A percentile compares a stretch with the other conserved stretches of the same genome.
These are phyloP conservation scores for Clavispora santaluciae DNA, from an alignment of 805 yeast species.

Conservation along the genomic window DNA sequence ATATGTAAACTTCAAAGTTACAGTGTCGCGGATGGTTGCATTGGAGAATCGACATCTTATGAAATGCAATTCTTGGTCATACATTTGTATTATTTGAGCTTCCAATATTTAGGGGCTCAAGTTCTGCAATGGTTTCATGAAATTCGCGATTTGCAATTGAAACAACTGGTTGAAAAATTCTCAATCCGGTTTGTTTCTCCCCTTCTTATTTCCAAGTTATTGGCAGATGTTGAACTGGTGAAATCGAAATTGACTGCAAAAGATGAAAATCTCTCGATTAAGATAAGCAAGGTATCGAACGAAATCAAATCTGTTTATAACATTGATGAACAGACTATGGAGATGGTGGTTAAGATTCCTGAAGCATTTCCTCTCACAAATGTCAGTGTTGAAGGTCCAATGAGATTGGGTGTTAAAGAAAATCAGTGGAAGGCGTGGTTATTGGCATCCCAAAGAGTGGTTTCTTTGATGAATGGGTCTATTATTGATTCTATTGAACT, in stretches of 20 bases:
- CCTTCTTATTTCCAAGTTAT: constrained; percentile 50
- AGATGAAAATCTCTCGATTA: constrained; percentile 51
- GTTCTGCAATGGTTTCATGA: constrained; percentile 67
- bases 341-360: constrained; percentile 72
- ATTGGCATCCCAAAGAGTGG: constrained; percentile 80
- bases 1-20: constrained; percentile 19
- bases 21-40: constrained; percentile 15
- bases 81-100: constrained; percentile 47
- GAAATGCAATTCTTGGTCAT: constrained; percentile 40
- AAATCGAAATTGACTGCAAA: constrained; percentile 26
- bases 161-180: constrained; percentile 56
- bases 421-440: constrained; percentile 94
- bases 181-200: constrained; percentile 63
- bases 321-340: constrained; percentile 85
- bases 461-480: constrained; percentile 70
- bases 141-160: constrained; percentile 63
- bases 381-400: constrained; percentile 71
- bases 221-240: constrained; percentile 45
- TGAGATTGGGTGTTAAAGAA: constrained; percentile 84
- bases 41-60: constrained; percentile 18
- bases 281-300: constrained; percentile 53
- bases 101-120: constrained; percentile 50
- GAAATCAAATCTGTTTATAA: constrained; percentile 71
- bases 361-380: constrained; percentile 70
- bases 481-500: constrained; percentile 63